These are phyloP conservation scores for Cucurbita ficifolia DNA, from an alignment of 306 rosid species.

Conservation along the genomic window DNA sequence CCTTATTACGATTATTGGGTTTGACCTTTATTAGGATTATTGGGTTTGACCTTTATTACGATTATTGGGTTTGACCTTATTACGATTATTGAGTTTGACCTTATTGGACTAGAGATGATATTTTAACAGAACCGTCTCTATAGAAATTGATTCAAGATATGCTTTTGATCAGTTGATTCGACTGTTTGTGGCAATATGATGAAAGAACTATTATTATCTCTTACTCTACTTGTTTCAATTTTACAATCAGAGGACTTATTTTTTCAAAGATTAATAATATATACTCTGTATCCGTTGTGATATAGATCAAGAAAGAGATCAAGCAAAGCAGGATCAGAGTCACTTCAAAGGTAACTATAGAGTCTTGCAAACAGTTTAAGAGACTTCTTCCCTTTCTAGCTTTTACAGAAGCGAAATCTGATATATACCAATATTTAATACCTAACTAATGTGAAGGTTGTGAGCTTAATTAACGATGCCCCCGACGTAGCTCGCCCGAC, in stretches of 20 bases:
- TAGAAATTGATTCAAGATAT: neutral
- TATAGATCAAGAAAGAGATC: constrained; percentile 82
- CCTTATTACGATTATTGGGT: no score
- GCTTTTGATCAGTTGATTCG: neutral
- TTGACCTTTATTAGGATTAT: no score
- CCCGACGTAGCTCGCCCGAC: constrained; percentile 59
- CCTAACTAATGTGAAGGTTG: constrained; percentile 45
- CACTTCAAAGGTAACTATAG: constrained; percentile 56
- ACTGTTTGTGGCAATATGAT: neutral
- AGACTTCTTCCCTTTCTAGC: neutral
- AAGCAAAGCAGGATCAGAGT: constrained; percentile 81
- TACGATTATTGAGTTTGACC: no score
- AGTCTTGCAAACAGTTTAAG: neutral
- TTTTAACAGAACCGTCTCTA: neutral
- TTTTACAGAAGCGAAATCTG: neutral
- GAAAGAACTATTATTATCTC: neutral
- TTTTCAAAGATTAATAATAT: neutral
- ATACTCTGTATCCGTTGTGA: constrained; percentile 7
- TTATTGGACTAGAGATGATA: no score
- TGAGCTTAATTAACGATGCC: constrained; percentile 57
- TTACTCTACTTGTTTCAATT: neutral
- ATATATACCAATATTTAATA: neutral
- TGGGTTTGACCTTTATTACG: fast-evolving
- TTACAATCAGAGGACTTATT: neutral
- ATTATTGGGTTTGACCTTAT: no score